phyloP scores from a whole-genome alignment of 257 asterid genomes.

The Fraxinus quadrangulata region DNA sequence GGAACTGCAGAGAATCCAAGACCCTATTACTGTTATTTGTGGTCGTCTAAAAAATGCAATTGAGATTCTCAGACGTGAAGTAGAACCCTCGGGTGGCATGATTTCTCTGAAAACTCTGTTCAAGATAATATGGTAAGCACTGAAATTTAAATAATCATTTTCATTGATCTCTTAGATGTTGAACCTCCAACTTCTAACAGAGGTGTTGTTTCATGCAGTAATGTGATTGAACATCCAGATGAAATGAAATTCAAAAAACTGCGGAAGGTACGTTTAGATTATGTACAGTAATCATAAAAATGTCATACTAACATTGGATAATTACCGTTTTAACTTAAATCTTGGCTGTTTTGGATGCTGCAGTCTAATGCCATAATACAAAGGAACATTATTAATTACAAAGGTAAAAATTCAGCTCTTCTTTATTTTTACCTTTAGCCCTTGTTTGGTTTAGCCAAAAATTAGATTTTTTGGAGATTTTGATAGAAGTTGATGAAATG shows the following conservation, averaged over 20 bases:
- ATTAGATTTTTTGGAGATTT: no score
- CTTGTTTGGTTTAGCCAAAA: no score
- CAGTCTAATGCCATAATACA: conserved; percentile 82
- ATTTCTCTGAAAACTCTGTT: conserved; percentile 53
- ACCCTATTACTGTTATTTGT: conserved; percentile 65
- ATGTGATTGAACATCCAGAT: conserved; percentile 72
- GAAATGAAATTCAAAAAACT: conserved; percentile 74
- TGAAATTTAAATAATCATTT: not conserved
- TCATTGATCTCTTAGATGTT: not conserved
- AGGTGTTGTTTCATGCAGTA: conserved; percentile 51
- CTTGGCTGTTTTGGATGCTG: conserved; percentile 28
- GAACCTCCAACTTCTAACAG: not conserved
- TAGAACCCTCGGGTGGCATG: conserved; percentile 42
- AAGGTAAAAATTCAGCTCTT: conserved; percentile 48
- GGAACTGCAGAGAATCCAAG: conserved; percentile 78
- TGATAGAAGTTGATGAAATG: no score
- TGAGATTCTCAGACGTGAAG: conserved; percentile 64
- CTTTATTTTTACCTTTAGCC: not conserved
- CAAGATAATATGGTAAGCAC: conserved; percentile 57
- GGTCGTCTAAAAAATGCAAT: conserved; percentile 69
- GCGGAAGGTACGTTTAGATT: conserved; percentile 61
- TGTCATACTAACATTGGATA: not conserved
- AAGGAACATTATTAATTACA: conserved; percentile 54
- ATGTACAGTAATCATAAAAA: not conserved
- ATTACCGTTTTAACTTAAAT: conserved; percentile 3